Evolutionary conservation across 2,329 filamentous ascomycete genomes (phyloP).

Genomic region (Thelonectria blattea): DNA sequence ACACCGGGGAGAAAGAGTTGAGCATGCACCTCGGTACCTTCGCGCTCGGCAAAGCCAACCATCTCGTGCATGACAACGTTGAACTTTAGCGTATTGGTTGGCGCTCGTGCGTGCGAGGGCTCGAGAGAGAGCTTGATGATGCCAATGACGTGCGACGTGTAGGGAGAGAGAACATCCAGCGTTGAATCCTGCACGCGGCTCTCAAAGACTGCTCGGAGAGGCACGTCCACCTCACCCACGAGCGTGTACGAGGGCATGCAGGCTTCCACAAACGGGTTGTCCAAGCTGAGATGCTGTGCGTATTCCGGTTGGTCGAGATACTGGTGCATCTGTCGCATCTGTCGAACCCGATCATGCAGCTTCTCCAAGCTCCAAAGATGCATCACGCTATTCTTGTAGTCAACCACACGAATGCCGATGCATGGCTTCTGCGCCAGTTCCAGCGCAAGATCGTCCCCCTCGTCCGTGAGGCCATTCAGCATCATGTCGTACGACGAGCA

Average conservation of each 20-base stretch:
- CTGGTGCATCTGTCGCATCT: conserved; percentile 97
- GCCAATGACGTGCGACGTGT: conserved; percentile 88
- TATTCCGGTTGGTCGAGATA: conserved; percentile 96
- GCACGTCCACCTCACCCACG: conserved; percentile 91
- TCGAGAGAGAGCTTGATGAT: conserved; percentile 91
- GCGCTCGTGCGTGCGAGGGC: conserved; percentile 90
- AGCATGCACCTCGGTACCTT: conserved; percentile 94
- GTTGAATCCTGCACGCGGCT: conserved; percentile 93
- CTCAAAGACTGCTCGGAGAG: conserved; percentile 90
- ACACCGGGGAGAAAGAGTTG: conserved; percentile 95
- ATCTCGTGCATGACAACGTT: conserved; percentile 99
- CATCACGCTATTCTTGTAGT: conserved; percentile 85
- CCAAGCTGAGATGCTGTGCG: conserved; percentile 87
- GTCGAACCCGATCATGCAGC: conserved; percentile 81
- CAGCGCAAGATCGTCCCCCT: conserved; percentile 82
- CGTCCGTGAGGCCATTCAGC: conserved; percentile 84
- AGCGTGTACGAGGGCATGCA: conserved; percentile 93
- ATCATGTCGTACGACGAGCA: conserved; percentile 97
- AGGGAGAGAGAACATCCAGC: conserved; percentile 88
- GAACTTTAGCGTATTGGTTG: conserved; percentile 92
- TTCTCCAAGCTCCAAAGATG: conserved; percentile 96
- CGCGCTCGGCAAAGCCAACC: conserved; percentile 90
- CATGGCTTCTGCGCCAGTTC: conserved; percentile 87
- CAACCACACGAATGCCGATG: conserved; percentile 86
- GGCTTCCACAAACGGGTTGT: conserved; percentile 90